These are phyloP conservation scores for Bipolaris bicolor DNA, from an alignment of 2,329 filamentous ascomycete genomes.

Conservation along the genomic window DNA sequence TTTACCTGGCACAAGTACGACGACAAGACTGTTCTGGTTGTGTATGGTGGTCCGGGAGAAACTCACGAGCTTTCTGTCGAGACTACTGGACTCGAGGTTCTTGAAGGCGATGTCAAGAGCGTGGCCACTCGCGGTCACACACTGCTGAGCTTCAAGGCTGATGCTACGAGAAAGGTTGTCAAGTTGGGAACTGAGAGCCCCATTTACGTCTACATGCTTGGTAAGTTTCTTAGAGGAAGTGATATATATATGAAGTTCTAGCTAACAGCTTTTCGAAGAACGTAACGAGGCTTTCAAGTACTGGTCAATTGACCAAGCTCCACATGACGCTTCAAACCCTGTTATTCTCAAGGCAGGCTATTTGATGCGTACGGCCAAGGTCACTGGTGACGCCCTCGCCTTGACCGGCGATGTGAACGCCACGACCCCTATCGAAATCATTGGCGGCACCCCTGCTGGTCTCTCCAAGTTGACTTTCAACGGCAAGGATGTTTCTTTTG, in stretches of 20 bases:
- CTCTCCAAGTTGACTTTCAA: constrained; percentile 69
- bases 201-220: constrained; percentile 63
- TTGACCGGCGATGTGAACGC: constrained; percentile 75
- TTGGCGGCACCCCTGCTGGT: constrained; percentile 60
- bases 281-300: constrained; percentile 72
- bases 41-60: constrained; percentile 69
- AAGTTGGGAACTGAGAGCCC: constrained; percentile 51
- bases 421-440: constrained; percentile 70
- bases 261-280: constrained; percentile 50
- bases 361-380: constrained; percentile 65
- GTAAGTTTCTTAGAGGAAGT: constrained; percentile 44
- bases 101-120: constrained; percentile 52
- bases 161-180: constrained; percentile 59
- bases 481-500: constrained; percentile 52
- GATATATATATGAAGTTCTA: constrained; percentile 14
- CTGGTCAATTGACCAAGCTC: constrained; percentile 64
- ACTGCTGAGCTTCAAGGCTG: constrained; percentile 63
- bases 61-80: constrained; percentile 66
- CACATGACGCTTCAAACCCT: constrained; percentile 37
- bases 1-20: constrained; percentile 70
- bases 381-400: constrained; percentile 63
- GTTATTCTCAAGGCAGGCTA: constrained; percentile 70
- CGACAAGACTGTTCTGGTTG: constrained; percentile 64
- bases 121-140: constrained; percentile 52
- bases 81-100: constrained; percentile 42